Evolutionary conservation across 257 asterid species (phyloP).

Genomic region (Fraxinus anomala): DNA sequence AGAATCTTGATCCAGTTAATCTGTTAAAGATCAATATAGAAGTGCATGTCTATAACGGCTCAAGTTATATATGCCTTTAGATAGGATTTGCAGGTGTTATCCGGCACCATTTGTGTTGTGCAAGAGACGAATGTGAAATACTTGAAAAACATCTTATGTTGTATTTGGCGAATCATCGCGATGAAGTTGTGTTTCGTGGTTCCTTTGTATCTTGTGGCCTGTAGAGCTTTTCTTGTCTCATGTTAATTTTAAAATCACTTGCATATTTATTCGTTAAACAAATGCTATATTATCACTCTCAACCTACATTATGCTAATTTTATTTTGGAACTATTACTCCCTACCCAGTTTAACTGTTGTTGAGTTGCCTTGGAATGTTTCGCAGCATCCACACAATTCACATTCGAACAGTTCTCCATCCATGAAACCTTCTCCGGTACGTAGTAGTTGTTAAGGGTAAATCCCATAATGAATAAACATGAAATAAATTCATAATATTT

Average conservation of each 20-base stretch:
- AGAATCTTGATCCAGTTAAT: constrained; percentile 51
- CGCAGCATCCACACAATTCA: too few relatives aligned
- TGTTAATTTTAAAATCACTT: background rate
- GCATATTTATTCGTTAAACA: background rate
- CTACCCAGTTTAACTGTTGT: too few relatives aligned
- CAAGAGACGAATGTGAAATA: constrained; percentile 42
- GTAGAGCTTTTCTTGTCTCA: constrained; percentile 35
- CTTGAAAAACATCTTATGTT: constrained; percentile 36
- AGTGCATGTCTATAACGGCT: constrained; percentile 51
- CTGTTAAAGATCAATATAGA: constrained; percentile 43
- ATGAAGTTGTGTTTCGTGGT: constrained; percentile 36
- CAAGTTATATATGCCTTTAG: constrained; percentile 33
- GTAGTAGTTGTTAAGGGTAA: too few relatives aligned
- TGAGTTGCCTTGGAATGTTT: too few relatives aligned
- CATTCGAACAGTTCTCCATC: too few relatives aligned
- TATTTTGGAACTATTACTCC: background rate
- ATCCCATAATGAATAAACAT: too few relatives aligned
- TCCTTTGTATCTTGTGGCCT: constrained; percentile 39
- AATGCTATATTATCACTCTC: too few relatives aligned
- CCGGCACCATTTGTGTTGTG: constrained; percentile 59
- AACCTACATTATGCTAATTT: background rate
- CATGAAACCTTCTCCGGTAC: too few relatives aligned
- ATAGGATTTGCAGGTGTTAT: constrained; percentile 47
- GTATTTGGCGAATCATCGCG: constrained; percentile 37
- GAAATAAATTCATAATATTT: too few relatives aligned